Conservation (phyloP, 2,329 filamentous ascomycete genomes). For the Aureobasidium pullulans region DNA sequence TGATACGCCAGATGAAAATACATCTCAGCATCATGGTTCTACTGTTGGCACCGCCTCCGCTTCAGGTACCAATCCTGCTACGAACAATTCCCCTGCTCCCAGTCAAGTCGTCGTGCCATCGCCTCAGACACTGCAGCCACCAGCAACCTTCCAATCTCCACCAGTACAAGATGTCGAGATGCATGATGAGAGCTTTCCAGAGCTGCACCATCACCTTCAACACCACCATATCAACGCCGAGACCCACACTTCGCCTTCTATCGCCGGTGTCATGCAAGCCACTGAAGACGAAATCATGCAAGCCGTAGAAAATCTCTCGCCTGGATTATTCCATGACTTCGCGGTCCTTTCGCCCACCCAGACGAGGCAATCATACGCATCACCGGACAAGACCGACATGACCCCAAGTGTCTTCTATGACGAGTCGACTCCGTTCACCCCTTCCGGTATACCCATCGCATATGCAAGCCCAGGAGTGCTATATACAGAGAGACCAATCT, state of each 20-base stretch:
- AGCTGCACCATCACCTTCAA: neutral
- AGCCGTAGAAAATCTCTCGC: neutral
- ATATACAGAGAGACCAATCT: slow-evolving; percentile 8
- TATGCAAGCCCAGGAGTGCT: neutral
- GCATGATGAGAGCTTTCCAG: neutral
- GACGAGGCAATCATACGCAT: neutral
- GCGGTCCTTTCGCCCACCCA: neutral
- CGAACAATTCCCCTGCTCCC: neutral
- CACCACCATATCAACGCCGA: neutral
- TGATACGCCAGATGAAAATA: neutral
- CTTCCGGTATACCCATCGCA: neutral
- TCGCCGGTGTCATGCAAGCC: neutral
- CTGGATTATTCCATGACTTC: neutral
- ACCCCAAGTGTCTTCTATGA: neutral
- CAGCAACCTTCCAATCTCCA: neutral
- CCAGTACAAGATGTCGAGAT: neutral
- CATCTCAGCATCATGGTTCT: neutral
- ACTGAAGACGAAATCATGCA: neutral
- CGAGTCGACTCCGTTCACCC: neutral
- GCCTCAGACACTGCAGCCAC: neutral
- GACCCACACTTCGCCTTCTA: neutral
- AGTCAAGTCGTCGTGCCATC: neutral
- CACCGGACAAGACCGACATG: neutral
- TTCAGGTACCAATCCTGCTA: neutral
- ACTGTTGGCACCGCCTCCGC: neutral